Evolutionary conservation across 2,329 filamentous ascomycete genomes (phyloP).

Genomic region (Teratosphaeria viscida): DNA sequence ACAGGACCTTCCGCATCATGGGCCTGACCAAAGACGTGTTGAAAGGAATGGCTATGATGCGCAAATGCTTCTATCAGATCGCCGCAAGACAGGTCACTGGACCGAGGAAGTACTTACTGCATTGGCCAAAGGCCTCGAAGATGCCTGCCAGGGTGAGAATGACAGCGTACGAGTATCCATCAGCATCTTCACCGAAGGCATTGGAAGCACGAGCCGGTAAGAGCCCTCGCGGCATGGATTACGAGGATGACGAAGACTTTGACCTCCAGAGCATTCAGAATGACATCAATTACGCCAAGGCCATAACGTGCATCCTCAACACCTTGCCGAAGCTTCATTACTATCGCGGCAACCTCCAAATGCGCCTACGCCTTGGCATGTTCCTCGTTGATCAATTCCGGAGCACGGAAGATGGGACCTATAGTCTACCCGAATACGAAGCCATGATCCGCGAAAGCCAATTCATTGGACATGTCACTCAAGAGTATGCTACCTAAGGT

Average conservation of each 20-base stretch:
- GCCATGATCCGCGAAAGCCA: conserved; percentile 21
- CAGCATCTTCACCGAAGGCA: not conserved
- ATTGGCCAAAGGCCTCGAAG: conserved; percentile 7
- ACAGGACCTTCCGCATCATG: conserved; percentile 22
- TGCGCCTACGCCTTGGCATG: conserved; percentile 28
- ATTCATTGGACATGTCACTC: conserved; percentile 20
- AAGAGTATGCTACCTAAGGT: conserved; percentile 19
- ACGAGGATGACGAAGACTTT: not conserved
- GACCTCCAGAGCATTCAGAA: not conserved
- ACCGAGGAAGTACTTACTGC: conserved; percentile 18
- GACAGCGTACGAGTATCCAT: not conserved
- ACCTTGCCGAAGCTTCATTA: conserved; percentile 23
- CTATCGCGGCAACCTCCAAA: conserved; percentile 23
- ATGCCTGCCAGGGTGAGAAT: not conserved
- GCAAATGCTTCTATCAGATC: conserved; percentile 30
- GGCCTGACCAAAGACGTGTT: conserved; percentile 18
- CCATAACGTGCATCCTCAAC: conserved; percentile 4
- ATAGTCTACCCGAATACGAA: conserved; percentile 22
- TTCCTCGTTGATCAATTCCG: conserved; percentile 20
- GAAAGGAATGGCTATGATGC: conserved; percentile 25
- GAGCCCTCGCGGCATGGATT: not conserved
- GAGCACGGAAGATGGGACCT: conserved; percentile 9
- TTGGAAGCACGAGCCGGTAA: not conserved
- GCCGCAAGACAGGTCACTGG: conserved; percentile 18
- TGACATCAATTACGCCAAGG: not conserved